These are phyloP conservation scores for Talaromyces sp. DNA, from an alignment of 2,329 filamentous ascomycete genomes.

Conservation along the genomic window DNA sequence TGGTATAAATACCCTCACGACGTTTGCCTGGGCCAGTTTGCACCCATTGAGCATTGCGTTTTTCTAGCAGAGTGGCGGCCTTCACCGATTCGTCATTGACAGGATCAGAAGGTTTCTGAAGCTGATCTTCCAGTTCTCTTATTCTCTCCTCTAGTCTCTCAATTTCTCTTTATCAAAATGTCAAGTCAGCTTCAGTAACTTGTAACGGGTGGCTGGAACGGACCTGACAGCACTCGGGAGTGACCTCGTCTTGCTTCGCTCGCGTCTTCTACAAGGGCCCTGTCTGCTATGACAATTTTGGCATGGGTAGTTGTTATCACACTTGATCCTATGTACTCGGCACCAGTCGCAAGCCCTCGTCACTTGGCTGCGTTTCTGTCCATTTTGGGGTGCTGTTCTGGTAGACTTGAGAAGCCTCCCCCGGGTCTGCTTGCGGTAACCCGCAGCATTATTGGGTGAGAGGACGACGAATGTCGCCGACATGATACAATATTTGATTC, in stretches of 20 bases:
- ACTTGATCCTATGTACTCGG: slow-evolving; percentile 9
- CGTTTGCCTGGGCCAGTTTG: slow-evolving; percentile 20
- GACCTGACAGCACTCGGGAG: slow-evolving; percentile 12
- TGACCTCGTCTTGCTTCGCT: slow-evolving; percentile 1
- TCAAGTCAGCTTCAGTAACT: neutral
- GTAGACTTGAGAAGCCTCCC: neutral
- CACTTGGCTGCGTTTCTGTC: slow-evolving; percentile 9
- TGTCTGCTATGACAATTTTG: slow-evolving; percentile 4
- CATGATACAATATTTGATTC: neutral
- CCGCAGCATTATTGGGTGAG: neutral
- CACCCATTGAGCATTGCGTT: neutral
- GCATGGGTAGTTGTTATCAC: slow-evolving; percentile 9
- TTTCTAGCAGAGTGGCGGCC: slow-evolving; percentile 12
- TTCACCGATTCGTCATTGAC: slow-evolving; percentile 22
- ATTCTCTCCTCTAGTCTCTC: slow-evolving; percentile 34
- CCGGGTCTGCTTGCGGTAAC: neutral
- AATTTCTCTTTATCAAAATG: slow-evolving; percentile 19
- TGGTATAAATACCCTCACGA: slow-evolving; percentile 41
- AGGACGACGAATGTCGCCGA: neutral
- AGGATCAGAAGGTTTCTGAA: slow-evolving; percentile 19
- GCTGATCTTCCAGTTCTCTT: slow-evolving; percentile 33
- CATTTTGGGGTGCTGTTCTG: neutral
- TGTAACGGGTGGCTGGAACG: neutral
- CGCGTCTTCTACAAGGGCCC: slow-evolving; percentile 6
- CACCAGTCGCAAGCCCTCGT: slow-evolving; percentile 14